phyloP scores from a whole-genome alignment of 2,329 filamentous ascomycete genomes.

The Penicillium freii region DNA sequence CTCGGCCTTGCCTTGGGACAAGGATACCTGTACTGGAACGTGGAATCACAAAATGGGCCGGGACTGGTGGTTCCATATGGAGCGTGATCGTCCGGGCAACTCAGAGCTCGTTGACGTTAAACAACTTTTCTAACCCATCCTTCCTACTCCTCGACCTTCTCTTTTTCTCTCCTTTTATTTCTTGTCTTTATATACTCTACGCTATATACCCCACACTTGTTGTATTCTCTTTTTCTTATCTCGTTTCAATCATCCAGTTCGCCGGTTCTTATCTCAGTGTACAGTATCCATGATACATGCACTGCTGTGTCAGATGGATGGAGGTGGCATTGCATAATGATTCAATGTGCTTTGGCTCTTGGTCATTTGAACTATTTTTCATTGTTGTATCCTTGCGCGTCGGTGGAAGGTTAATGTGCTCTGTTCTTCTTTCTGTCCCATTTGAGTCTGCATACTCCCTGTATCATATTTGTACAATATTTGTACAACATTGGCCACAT shows the following conservation, averaged over 20 bases:
- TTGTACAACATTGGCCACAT: conserved; percentile 11
- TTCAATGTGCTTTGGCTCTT: neutral
- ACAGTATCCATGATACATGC: conserved; percentile 3
- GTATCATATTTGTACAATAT: conserved; percentile 17
- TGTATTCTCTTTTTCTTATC: conserved; percentile 15
- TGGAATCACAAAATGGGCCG: conserved; percentile 45
- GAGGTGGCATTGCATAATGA: neutral
- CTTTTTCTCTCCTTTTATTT: neutral
- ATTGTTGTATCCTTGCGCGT: conserved; percentile 6
- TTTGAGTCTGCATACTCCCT: conserved; percentile 12
- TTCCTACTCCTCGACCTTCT: neutral
- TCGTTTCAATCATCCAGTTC: conserved; percentile 1
- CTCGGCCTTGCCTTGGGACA: conserved; percentile 38
- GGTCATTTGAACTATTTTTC: conserved; percentile 1
- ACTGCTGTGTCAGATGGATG: conserved; percentile 3
- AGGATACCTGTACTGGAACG: conserved; percentile 45
- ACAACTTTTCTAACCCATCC: conserved; percentile 34
- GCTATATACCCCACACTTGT: conserved; percentile 27
- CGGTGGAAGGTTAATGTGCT: conserved; percentile 5
- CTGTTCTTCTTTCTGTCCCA: conserved; percentile 1
- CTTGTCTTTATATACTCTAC: conserved; percentile 14
- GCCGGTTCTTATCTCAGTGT: neutral
- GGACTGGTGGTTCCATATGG: conserved; percentile 48
- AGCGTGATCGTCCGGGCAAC: conserved; percentile 40
- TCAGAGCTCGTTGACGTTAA: conserved; percentile 34